Percentiles rank a stretch among this genome's conserved stretches.
These are phyloP conservation scores for Pseudogymnoascus sp. DNA, from an alignment of 2,329 filamentous ascomycete genomes.

Conservation along the genomic window DNA sequence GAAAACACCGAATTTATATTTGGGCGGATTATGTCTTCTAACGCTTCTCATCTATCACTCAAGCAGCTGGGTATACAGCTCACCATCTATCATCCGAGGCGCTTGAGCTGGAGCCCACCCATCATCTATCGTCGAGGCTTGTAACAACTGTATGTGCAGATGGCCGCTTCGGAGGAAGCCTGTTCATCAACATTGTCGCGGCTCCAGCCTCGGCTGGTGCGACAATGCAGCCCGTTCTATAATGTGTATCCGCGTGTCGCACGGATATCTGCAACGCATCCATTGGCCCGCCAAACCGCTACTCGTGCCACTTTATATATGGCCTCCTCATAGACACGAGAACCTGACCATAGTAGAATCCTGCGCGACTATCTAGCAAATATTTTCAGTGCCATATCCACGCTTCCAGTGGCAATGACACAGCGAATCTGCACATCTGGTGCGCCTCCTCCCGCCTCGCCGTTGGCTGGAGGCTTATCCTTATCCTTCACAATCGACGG, in stretches of 20 bases:
- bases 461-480: constrained; percentile 29
- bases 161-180: neutral
- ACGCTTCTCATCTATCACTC: neutral
- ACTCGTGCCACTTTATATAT: neutral
- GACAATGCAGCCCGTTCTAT: neutral
- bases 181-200: neutral
- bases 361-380: constrained; percentile 48
- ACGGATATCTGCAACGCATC: neutral
- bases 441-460: constrained; percentile 37
- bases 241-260: neutral
- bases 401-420: constrained; percentile 79
- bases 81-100: neutral
- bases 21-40: neutral
- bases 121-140: neutral
- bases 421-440: constrained; percentile 61
- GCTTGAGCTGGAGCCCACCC: neutral
- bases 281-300: neutral
- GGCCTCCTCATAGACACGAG: neutral
- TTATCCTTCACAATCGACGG: constrained; percentile 63
- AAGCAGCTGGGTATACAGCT: neutral
- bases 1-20: neutral
- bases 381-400: constrained; percentile 71
- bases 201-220: neutral
- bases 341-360: neutral
- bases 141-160: neutral